Base-by-base conservation (phyloP, 2,329 filamentous ascomycete species). In the Penicillium sp. region DNA sequence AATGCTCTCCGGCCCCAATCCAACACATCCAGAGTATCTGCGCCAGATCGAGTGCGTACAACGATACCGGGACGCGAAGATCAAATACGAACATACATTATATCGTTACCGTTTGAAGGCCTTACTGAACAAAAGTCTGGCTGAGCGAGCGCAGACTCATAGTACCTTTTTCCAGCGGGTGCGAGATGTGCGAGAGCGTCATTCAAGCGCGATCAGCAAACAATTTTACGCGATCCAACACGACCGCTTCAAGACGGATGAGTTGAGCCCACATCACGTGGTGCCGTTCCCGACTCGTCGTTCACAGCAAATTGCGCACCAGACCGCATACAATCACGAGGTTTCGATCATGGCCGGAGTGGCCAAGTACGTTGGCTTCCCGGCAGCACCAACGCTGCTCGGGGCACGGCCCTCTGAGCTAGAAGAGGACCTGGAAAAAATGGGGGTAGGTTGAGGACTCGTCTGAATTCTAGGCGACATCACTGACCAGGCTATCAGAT, bases 301-400 rank as follows among this genome's bases (percentile, higher is more conserved):
- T 52, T 80, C 84, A 27, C 85, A 90, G 60, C 88, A 91, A 61
- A 80, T 95, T 51, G 79, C 82, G 52, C 87, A 96, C 53, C 90
- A 95, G 58, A 80, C 90, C 43, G 86, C 90, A 40, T 97, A 97
- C 73, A 97, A 95, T 66, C 87, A 86, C 56, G 93, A 98, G 66
- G 90, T 98, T 4, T 95, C 90, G 0, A 82, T 96, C 27, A 74
- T 98, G 48, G 85, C 90, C 5, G 91, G 91, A 34, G 78, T 97
- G 44, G 90, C 91, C 33, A 97, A 96, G 71, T 90, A 96, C 66
- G 84, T 95, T 62, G 93, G 93, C 25, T 98, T 98, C 70, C 93
- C 93, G 33, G 90, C 91, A 29, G 93, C 90, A n/a, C 93, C 93
- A 18, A 79, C 87, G 32, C 85, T 98, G 70, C 77, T 77, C 49